A percentile compares a stretch with the other conserved stretches of the same genome.
These are phyloP conservation scores for Globisporangium irregulare DNA, from an alignment of 352 stramenopile species.

Conservation along the genomic window DNA sequence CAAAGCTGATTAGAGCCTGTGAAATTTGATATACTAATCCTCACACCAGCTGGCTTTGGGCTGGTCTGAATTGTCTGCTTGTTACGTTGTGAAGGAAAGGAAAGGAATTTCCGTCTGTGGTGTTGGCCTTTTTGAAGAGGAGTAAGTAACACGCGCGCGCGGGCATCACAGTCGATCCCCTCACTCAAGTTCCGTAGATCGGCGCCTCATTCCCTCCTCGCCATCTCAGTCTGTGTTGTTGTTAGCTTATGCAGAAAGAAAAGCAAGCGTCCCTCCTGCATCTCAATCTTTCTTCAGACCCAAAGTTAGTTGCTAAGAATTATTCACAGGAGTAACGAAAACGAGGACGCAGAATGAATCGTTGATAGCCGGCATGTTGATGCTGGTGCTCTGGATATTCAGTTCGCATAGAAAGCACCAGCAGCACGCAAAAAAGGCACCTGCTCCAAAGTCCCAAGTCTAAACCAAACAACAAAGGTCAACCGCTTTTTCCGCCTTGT, in stretches of 20 bases:
- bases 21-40: background rate
- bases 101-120: background rate
- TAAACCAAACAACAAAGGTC: background rate
- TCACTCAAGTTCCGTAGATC: no score
- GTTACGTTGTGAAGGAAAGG: background rate
- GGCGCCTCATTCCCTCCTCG: background rate
- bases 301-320: background rate
- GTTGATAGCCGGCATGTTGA: background rate
- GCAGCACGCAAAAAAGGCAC: background rate
- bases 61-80: background rate
- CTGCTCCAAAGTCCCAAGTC: background rate
- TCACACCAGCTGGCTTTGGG: background rate
- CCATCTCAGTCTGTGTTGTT: background rate
- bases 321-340: background rate
- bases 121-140: background rate
- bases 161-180: background rate
- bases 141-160: background rate
- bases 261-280: no score
- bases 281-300: background rate
- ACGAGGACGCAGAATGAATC: background rate
- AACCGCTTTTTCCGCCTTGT: background rate
- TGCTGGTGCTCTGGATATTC: constrained; percentile 1
- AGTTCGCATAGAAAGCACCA: background rate
- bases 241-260: background rate
- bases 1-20: background rate